A percentile compares a stretch with the other conserved stretches of the same genome.
Conservation (phyloP, 2,329 filamentous ascomycete genomes). For the Clonostachys sp. region DNA sequence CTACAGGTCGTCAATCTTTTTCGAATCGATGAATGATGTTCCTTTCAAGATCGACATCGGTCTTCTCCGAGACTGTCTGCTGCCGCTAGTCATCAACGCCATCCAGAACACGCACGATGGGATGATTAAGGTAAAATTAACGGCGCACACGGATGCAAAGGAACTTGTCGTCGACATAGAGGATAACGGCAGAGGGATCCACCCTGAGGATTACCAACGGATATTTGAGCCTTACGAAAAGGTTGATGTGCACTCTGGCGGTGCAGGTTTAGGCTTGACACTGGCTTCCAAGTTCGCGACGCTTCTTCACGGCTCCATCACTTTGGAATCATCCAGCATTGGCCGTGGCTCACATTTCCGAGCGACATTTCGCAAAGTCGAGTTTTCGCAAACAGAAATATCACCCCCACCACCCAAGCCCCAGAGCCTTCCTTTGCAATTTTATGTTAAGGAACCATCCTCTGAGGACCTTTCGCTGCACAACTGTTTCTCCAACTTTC, state of each 20-base stretch:
- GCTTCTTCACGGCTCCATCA: slow-evolving; percentile 28
- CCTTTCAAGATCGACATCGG: slow-evolving; percentile 26
- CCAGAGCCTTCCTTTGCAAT: not conserved
- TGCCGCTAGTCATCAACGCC: slow-evolving; percentile 33
- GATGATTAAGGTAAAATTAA: slow-evolving; percentile 24
- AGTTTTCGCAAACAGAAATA: not conserved
- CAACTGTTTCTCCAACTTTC: not conserved
- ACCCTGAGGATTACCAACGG: slow-evolving; percentile 20
- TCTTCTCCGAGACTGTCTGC: slow-evolving; percentile 33
- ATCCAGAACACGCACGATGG: slow-evolving; percentile 31
- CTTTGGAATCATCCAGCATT: slow-evolving; percentile 24
- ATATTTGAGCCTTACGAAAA: slow-evolving; percentile 40
- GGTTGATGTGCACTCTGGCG: slow-evolving; percentile 23
- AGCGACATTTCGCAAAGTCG: not conserved
- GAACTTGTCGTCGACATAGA: slow-evolving; percentile 12
- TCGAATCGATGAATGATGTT: slow-evolving; percentile 6
- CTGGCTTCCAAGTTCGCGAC: slow-evolving; percentile 32
- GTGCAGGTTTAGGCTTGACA: slow-evolving; percentile 35
- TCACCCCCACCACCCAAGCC: too few species aligned
- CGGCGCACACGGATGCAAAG: slow-evolving; percentile 10
- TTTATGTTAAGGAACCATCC: not conserved
- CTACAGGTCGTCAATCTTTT: not conserved
- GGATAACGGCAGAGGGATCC: slow-evolving; percentile 35
- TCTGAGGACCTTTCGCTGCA: not conserved
- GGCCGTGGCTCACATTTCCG: not conserved